Base-by-base conservation (phyloP, 257 asterid species). In the Echites panduratus region DNA sequence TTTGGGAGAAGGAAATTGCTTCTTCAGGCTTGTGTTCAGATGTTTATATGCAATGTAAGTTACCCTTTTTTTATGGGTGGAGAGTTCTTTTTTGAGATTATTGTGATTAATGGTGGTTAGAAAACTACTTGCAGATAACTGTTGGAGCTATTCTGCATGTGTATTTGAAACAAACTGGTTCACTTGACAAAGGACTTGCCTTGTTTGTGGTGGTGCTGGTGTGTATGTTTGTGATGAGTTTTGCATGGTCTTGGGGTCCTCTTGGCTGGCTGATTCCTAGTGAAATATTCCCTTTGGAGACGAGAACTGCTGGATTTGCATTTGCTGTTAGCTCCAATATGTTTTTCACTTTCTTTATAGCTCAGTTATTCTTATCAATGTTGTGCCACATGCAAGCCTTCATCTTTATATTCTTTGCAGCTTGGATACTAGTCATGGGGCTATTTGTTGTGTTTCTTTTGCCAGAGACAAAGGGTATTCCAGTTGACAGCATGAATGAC, bases 191-290 rank as follows among this genome's bases (percentile, higher is more conserved):
- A 50, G 62, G 71, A 2, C 70, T 83, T 0, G 87, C 95, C 0
- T 47, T 70, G 0, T 16, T 74, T 1, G 93, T 90, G 78, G 93
- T 90, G 59, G 75, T 82, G 12, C 78, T 90, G 0, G 87, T 89
- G 48, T 89, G 97, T 70, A 13, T 80, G 11, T 90, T 74, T 19
- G 97, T 90, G 29, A 87, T 87, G 93, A 69, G 89, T 5, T 90
- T 90, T 56, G 93, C 97, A 0, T 89, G 97, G 97, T 90, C 97
- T 1, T 90, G 94, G 96, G 96, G 97, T 0, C 97, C 96, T 1
- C 79, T 90, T 53, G 93, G 96, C 0, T 89, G 96, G 97, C 68
- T 89, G 5, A 81, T 90, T 6, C 96, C 97, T 0, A 84, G 92
- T 29, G 97, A 90, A 68, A 82, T 87, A 4, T 89, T 84, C 84